phyloP scores from a whole-genome alignment of 2,329 filamentous ascomycete species.

The Fusarium oligoseptatum region DNA sequence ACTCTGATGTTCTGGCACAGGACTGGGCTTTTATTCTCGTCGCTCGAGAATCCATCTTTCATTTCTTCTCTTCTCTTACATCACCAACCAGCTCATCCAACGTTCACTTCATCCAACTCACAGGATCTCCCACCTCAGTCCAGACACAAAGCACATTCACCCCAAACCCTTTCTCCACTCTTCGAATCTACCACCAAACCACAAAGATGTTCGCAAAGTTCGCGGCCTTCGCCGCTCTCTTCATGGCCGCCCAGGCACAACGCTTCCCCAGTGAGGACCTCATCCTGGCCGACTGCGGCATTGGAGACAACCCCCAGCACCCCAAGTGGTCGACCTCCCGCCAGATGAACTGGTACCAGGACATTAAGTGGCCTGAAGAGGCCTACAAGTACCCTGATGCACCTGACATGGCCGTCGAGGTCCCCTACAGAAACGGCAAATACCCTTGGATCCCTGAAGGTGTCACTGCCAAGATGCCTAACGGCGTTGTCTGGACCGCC shows the following conservation, averaged over 20 bases:
- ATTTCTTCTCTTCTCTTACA: conserved; percentile 4
- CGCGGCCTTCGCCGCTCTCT: conserved; percentile 41
- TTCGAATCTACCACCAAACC: neutral
- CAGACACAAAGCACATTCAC: neutral
- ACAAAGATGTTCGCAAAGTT: conserved; percentile 46
- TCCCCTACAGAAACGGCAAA: conserved; percentile 54
- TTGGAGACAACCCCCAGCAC: conserved; percentile 57
- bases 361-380: conserved; percentile 54
- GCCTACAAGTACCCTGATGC: conserved; percentile 52
- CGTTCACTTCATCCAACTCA: neutral
- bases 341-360: conserved; percentile 59
- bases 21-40: neutral
- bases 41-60: neutral
- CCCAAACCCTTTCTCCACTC: neutral
- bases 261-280: conserved; percentile 53
- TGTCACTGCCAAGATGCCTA: conserved; percentile 54
- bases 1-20: neutral
- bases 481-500: conserved; percentile 57
- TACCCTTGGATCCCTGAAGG: conserved; percentile 57
- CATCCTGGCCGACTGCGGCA: conserved; percentile 58
- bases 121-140: conserved; percentile 4
- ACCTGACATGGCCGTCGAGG: conserved; percentile 55
- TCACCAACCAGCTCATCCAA: neutral
- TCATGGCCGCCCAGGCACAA: conserved; percentile 40
- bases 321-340: conserved; percentile 58